phyloP scores from a whole-genome alignment of 306 rosid species.

The Cicer chorassanicum region DNA sequence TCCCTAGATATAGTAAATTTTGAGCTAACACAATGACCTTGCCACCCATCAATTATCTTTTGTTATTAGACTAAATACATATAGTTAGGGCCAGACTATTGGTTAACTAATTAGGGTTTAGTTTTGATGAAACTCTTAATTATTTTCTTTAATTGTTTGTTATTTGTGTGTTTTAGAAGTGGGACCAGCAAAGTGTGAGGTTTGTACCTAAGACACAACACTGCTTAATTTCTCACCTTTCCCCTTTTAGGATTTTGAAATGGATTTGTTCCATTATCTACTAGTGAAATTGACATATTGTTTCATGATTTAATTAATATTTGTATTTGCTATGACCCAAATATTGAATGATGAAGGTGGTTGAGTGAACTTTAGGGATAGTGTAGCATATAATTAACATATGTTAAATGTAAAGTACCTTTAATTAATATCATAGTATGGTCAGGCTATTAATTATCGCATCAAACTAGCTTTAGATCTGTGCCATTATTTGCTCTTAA shows the following conservation, averaged over 20 bases:
- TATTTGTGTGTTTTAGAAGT: constrained; percentile 46
- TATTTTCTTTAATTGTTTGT: constrained; percentile 11
- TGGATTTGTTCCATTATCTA: constrained; percentile 40
- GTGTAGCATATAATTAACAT: background rate
- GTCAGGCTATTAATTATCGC: constrained; percentile 15
- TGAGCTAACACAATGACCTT: constrained; percentile 46
- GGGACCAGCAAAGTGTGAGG: constrained; percentile 20
- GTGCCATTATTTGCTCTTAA: constrained; percentile 16
- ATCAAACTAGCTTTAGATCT: constrained; percentile 7
- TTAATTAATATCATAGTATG: constrained; percentile 9
- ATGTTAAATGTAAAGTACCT: background rate
- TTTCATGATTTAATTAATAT: constrained; percentile 1
- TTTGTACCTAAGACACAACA: constrained; percentile 32
- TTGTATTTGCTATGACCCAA: background rate
- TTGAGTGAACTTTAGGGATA: constrained; percentile 15
- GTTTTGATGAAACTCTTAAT: constrained; percentile 33
- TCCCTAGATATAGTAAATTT: constrained; percentile 51
- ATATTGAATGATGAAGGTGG: constrained; percentile 11
- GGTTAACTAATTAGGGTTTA: constrained; percentile 44
- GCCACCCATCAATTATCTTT: constrained; percentile 39
- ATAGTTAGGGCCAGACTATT: constrained; percentile 42
- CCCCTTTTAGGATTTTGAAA: constrained; percentile 43
- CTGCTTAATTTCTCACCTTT: background rate
- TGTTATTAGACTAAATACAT: constrained; percentile 30
- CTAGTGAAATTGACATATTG: constrained; percentile 8